Conservation (phyloP, 495 filamentous ascomycete species). For the Bombardia bombarda region DNA sequence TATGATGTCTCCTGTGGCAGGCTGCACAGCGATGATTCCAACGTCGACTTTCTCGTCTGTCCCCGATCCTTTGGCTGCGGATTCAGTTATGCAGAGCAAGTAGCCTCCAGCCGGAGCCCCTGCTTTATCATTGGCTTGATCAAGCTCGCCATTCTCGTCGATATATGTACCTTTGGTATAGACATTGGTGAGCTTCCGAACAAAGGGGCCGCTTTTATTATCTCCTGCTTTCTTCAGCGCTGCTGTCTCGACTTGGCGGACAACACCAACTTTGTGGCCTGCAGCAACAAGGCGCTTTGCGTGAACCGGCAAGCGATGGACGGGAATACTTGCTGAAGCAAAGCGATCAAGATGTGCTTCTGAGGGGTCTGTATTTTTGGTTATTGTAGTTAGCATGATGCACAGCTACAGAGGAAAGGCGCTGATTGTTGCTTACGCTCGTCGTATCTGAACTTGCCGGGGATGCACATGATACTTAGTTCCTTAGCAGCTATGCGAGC, state of each 20-base stretch:
- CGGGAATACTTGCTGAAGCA: conserved; percentile 91
- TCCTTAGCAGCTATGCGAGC: conserved; percentile 84
- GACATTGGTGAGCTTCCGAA: conserved; percentile 86
- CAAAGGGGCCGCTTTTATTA: conserved; percentile 88
- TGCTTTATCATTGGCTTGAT: conserved; percentile 40
- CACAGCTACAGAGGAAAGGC: neutral
- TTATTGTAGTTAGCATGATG: conserved; percentile 1
- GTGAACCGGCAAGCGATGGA: conserved; percentile 87
- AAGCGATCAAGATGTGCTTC: conserved; percentile 91
- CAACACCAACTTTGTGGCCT: conserved; percentile 92
- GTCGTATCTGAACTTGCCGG: conserved; percentile 89
- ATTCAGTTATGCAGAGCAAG: conserved; percentile 87
- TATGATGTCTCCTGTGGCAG: conserved; percentile 90
- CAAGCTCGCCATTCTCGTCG: conserved; percentile 82
- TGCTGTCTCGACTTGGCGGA: conserved; percentile 96
- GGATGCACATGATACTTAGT: conserved; percentile 92
- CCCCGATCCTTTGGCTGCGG: conserved; percentile 73
- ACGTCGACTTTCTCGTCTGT: conserved; percentile 92
- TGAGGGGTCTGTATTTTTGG: conserved; percentile 52
- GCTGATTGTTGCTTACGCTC: conserved; percentile 52
- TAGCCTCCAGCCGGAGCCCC: conserved; percentile 75
- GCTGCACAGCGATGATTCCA: conserved; percentile 90
- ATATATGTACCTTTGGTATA: conserved; percentile 99
- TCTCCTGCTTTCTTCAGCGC: conserved; percentile 93
- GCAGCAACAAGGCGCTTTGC: conserved; percentile 88